phyloP scores from a whole-genome alignment of 1,284 basidiomycete species.

The Cyathus olla region DNA sequence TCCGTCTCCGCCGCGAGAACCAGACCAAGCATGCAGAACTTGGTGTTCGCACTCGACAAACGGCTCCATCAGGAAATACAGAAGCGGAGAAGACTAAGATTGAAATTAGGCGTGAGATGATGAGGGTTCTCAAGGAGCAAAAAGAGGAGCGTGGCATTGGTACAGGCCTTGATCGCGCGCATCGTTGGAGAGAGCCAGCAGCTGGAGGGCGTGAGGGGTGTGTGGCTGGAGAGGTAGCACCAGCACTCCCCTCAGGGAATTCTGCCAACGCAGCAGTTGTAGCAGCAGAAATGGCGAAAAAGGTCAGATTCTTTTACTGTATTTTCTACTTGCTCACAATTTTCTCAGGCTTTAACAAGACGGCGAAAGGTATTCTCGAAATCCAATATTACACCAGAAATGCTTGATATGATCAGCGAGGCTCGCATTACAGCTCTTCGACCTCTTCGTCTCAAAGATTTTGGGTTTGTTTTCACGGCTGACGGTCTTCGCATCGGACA shows the following conservation, averaged over 20 bases:
- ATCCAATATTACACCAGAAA: background rate
- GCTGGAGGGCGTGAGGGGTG: background rate
- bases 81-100: too few relatives aligned
- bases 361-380: too few relatives aligned
- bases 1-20: too few relatives aligned
- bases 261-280: background rate
- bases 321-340: too few relatives aligned
- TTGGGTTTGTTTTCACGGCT: too few relatives aligned
- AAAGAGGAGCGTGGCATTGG: background rate
- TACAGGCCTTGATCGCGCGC: background rate
- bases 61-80: too few relatives aligned
- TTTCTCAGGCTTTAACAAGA: too few relatives aligned
- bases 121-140: background rate
- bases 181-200: background rate
- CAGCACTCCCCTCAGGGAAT: background rate
- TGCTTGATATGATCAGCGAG: background rate
- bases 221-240: background rate
- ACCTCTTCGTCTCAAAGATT: background rate
- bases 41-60: too few relatives aligned
- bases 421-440: slow-evolving; percentile 1
- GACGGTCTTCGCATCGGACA: too few relatives aligned
- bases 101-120: too few relatives aligned
- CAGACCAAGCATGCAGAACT: too few relatives aligned
- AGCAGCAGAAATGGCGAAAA: background rate
- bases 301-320: too few relatives aligned